Base-by-base conservation (phyloP, 371 early-diverging fungal genomes). In the Blakeslea trispora region DNA sequence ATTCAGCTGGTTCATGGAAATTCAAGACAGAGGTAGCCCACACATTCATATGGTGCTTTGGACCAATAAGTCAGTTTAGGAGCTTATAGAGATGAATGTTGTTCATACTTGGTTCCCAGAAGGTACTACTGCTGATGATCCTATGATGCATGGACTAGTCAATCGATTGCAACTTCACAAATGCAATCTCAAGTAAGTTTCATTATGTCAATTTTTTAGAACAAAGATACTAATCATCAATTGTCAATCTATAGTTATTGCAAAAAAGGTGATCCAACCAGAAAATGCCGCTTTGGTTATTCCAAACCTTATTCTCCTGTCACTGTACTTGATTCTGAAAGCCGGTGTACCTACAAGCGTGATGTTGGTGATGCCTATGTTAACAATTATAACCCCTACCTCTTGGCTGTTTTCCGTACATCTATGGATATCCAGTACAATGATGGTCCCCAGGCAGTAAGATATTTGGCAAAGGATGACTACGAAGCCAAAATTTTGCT, bases 391-490 rank as follows among this genome's bases (percentile, higher is more conserved):
- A 49, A 49, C 19, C 50, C 57, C 1, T 57, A 37, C n/a, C 15
- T 57, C 18, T 15, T 57, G 0, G 50, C 50, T 31, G 11, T 45
- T 1, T 45, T 50, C 13, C n/a, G 24, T 15, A 37, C 51, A 0
- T 23, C 6, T 17, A 57, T 57, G 57, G 57, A 57, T 50, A 50
- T 57, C 24, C 57, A 57, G 13, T 21, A 37, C n/a, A 50, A 50
- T 18, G 14, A 44, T 1, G 57, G 57, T 0, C 22, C 43, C 1
- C 45, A 34, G 13, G 50, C 50, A 9, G 22, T 57, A 2, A 22
- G 28, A 24, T 57, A 57, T 14, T 24, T 57, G 3, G 39, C 57
- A 34, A 50, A 57, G 35, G 28, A 45, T 15, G 51, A 57, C 15
- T 17, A 21, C 10, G n/a, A 45, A 8, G 18, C 19, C 0, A n/a